Percentiles rank a stretch among this genome's conserved stretches.
These are phyloP conservation scores for Funneliformis geosporum DNA, from an alignment of 192 early-diverging fungal genomes.

Conservation along the genomic window DNA sequence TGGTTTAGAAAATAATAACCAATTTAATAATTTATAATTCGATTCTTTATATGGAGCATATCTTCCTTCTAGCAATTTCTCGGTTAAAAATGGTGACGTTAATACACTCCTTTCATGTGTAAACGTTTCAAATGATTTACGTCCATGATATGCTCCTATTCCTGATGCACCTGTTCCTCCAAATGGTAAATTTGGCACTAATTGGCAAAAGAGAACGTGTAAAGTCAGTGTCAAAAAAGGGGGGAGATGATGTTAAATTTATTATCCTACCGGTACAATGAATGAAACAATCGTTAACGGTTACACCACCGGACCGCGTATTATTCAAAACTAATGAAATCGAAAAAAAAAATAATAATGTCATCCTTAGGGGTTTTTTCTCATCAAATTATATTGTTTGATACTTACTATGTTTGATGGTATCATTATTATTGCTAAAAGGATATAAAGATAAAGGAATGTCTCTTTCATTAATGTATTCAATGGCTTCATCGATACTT, in stretches of 20 bases:
- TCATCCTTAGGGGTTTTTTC: background rate
- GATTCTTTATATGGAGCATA: slow-evolving; percentile 30
- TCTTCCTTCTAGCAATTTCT: slow-evolving; percentile 27
- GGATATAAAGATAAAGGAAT: slow-evolving; percentile 82
- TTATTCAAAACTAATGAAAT: slow-evolving; percentile 51
- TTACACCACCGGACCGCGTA: slow-evolving; percentile 75
- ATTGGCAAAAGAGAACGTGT: background rate
- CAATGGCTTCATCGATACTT: slow-evolving; percentile 63
- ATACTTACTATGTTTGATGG: slow-evolving; percentile 50
- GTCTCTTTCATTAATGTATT: slow-evolving; percentile 60
- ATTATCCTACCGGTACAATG: slow-evolving; percentile 58
- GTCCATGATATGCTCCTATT: slow-evolving; percentile 83
- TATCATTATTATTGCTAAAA: slow-evolving; percentile 57
- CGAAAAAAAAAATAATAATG: background rate
- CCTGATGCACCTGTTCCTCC: slow-evolving; percentile 88
- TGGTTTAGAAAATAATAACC: slow-evolving; percentile 19
- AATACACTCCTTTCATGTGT: slow-evolving; percentile 75
- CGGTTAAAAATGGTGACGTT: slow-evolving; percentile 17
- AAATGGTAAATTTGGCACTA: slow-evolving; percentile 67
- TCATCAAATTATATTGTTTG: background rate
- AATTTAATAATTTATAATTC: slow-evolving; percentile 18
- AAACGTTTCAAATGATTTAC: slow-evolving; percentile 75
- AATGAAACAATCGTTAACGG: slow-evolving; percentile 81
- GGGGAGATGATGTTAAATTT: background rate
- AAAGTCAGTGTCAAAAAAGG: background rate